Evolutionary conservation across 2,329 filamentous ascomycete species (phyloP).

Genomic region (Dissoconium aciculare): DNA sequence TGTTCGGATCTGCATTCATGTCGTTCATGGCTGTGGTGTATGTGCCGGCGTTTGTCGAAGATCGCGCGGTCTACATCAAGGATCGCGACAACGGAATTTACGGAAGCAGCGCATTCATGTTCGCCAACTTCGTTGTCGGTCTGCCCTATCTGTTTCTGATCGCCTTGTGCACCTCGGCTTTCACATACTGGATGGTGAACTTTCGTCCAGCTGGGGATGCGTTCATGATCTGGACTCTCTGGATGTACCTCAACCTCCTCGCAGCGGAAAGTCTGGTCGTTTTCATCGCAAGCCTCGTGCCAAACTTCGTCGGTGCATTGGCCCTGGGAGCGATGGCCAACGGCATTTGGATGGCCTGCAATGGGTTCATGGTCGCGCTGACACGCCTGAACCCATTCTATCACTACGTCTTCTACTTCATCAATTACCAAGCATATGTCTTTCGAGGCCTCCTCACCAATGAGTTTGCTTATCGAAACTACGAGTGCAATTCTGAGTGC

Average conservation of each 20-base stretch:
- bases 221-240: conserved; percentile 64
- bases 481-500: conserved; percentile 29
- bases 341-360: conserved; percentile 69
- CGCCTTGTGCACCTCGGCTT: conserved; percentile 52
- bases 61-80: conserved; percentile 53
- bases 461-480: conserved; percentile 45
- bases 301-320: conserved; percentile 60
- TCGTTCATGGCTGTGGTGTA: conserved; percentile 48
- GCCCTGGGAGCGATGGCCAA: conserved; percentile 67
- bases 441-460: conserved; percentile 84
- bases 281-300: conserved; percentile 51
- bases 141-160: conserved; percentile 64
- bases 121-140: conserved; percentile 65
- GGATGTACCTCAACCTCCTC: conserved; percentile 67
- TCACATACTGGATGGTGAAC: conserved; percentile 64
- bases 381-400: conserved; percentile 61
- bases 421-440: conserved; percentile 67
- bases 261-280: conserved; percentile 72
- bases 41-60: conserved; percentile 63
- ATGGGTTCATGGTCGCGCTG: conserved; percentile 60
- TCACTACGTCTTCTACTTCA: conserved; percentile 69
- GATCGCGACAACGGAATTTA: conserved; percentile 49
- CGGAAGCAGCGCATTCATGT: conserved; percentile 47
- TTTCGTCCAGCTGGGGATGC: conserved; percentile 47
- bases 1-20: conserved; percentile 32